Conservation (phyloP, 2,329 filamentous ascomycete genomes). For the Sporothrix mexicana region DNA sequence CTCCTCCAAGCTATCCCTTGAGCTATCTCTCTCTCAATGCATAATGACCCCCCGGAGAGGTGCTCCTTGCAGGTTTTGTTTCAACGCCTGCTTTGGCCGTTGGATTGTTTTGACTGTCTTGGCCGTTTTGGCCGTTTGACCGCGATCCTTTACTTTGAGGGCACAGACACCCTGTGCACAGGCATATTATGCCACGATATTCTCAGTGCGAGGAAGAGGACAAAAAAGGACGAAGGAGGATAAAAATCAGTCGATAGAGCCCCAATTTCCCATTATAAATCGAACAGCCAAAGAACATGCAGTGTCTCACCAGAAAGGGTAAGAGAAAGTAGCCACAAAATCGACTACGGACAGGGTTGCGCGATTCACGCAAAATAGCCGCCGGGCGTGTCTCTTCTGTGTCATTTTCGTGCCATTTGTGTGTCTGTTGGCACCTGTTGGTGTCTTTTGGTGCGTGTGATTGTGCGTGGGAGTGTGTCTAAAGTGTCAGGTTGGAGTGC, state of each 20-base stretch:
- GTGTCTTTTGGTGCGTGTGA: background rate
- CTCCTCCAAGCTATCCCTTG: background rate
- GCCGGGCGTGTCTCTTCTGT: background rate
- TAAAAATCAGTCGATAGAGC: background rate
- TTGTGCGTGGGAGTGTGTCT: background rate
- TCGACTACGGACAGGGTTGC: slow-evolving; percentile 15
- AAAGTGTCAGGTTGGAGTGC: background rate
- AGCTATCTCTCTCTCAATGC: background rate
- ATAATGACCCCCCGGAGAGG: background rate
- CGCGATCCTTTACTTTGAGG: background rate
- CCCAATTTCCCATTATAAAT: background rate
- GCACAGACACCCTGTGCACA: background rate
- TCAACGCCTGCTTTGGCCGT: slow-evolving; percentile 13
- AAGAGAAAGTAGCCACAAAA: background rate
- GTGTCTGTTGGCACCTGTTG: background rate
- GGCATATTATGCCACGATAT: too few relatives aligned
- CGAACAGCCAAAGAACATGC: background rate
- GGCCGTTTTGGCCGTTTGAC: background rate
- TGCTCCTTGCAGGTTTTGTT: slow-evolving; percentile 20
- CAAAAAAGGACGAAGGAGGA: background rate
- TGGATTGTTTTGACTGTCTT: background rate
- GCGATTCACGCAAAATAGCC: slow-evolving; percentile 12
- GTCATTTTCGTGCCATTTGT: too few relatives aligned
- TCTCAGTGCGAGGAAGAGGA: too few relatives aligned
- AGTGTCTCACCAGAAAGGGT: background rate